Evolutionary conservation across 495 filamentous ascomycete genomes (phyloP).

Genomic region (Aspergillus carlsbadensis): DNA sequence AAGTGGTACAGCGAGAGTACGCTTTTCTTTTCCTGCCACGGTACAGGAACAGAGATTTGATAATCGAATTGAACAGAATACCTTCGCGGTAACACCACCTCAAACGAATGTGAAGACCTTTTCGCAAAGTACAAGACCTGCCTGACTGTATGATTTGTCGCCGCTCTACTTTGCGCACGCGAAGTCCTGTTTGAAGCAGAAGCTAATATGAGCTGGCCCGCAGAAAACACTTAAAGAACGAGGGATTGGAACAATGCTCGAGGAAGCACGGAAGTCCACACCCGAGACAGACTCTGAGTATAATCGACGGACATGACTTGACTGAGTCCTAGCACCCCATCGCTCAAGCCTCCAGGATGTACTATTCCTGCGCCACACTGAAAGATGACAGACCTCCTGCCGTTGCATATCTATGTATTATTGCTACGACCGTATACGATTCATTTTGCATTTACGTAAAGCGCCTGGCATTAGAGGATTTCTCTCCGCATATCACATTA

Average conservation of each 20-base stretch:
- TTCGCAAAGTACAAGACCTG: constrained; percentile 85
- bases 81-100: constrained; percentile 72
- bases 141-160: constrained; percentile 59
- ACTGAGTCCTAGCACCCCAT: too few species aligned
- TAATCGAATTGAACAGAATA: constrained; percentile 59
- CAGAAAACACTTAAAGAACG: constrained; percentile 79
- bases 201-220: not conserved
- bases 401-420: constrained; percentile 1
- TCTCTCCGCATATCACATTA: not conserved
- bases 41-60: not conserved
- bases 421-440: constrained; percentile 8
- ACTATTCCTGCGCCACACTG: too few species aligned
- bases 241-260: constrained; percentile 83
- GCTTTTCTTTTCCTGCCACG: constrained; percentile 21
- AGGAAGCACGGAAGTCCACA: constrained; percentile 78
- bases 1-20: constrained; percentile 97
- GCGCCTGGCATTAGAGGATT: constrained; percentile 1
- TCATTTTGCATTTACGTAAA: constrained; percentile 2
- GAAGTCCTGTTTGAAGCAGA: not conserved
- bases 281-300: constrained; percentile 76
- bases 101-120: constrained; percentile 80
- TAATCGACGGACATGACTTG: constrained; percentile 45
- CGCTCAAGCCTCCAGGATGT: too few species aligned
- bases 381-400: not conserved
- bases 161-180: not conserved